Base-by-base conservation (phyloP, 2,329 filamentous ascomycete species). In the Fusarium robinianum region DNA sequence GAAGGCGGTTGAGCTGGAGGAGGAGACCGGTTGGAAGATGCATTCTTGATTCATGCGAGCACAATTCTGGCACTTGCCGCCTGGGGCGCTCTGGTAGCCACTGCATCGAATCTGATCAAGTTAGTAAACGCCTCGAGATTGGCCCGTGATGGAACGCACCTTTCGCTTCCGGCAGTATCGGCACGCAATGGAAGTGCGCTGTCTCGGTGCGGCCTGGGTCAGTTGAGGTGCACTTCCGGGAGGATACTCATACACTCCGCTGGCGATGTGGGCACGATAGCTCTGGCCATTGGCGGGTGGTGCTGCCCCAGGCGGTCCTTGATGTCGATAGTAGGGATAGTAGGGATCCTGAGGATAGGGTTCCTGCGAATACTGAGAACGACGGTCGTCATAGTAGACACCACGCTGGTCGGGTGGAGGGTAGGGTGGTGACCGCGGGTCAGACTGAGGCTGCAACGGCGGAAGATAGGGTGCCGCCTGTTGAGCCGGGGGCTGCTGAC, bases 41-140 rank as follows among this genome's bases (percentile, higher is more conserved):
- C 79, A 83, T 49, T 83, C 79, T 54, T 82, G 80, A 34, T 79
- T 79, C 67, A 81, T 80, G 50, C 80, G 78, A 25, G 79, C 77
- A 56, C 79, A 83, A 55, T 82, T 83, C 41, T 78, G 75, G 53
- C 79, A 83, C 52, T 81, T 80, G 8, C 79, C 79, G 14, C 79
- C 79, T 0, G 76, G 75, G 0, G 77, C 78, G 49, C 78, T 80
- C 46, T 79, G 75, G 51, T 81, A 81, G 18, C 79, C 79, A 49
- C 78, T 82, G 67, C 79, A 83, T 24, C 79, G 77, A 51, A 83
- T 83, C 79, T 82, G 46, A 12, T 26, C 3, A 23, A 30, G 32
- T 60, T 34, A 53, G 47, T 27, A 21, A 32, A 17, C 31, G 16
- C 16, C 22, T 3, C 5, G 19, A 17, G 7, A 33, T 11, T 26